Evolutionary conservation across 139 green algal genomes (phyloP).

Genomic region (Micractinium sp.): DNA sequence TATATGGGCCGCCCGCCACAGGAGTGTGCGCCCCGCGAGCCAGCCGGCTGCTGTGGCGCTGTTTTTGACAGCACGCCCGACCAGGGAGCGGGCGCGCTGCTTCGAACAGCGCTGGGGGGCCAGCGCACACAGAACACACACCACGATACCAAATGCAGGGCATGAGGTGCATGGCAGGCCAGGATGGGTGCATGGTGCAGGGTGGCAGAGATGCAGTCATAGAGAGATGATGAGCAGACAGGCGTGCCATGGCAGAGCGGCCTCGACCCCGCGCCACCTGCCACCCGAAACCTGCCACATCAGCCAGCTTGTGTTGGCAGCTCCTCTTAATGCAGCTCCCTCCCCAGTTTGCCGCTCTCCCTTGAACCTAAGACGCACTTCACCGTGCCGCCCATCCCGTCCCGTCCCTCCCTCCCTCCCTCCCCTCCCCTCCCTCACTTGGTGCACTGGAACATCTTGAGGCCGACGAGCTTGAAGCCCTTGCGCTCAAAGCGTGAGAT

Average conservation of each 20-base stretch:
- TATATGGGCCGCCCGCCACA: neutral
- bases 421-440: neutral
- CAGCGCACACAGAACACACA: neutral
- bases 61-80: constrained; percentile 28
- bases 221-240: neutral
- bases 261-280: no score
- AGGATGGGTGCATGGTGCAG: neutral
- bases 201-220: neutral
- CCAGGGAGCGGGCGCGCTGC: constrained; percentile 19
- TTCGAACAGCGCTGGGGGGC: constrained; percentile 27
- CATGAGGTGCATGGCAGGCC: neutral
- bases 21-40: neutral
- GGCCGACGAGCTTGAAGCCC: constrained; percentile 84
- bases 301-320: no score
- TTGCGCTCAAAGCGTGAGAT: constrained; percentile 84
- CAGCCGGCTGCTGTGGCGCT: constrained; percentile 5
- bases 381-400: no score
- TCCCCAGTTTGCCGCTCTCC: no score
- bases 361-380: no score
- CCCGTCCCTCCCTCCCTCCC: no score
- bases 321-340: no score
- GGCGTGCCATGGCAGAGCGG: no score
- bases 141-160: neutral
- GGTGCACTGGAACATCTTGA: constrained; percentile 89
- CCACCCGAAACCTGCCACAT: no score